These are phyloP conservation scores for Lactarius akahatsu DNA, from an alignment of 768 basidiomycete genomes.

Conservation along the genomic window DNA sequence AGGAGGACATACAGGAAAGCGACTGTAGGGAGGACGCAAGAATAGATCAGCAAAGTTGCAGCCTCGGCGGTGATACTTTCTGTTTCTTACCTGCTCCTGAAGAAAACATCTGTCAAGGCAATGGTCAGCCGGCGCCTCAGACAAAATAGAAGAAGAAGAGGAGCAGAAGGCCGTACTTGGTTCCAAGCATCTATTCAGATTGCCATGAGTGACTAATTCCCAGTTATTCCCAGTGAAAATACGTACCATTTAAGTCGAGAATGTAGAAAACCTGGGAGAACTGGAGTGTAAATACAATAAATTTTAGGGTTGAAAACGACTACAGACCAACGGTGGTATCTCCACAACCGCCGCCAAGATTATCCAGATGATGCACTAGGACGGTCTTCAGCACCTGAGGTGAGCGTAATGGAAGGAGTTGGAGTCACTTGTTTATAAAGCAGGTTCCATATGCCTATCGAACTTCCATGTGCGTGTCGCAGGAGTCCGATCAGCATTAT, in stretches of 20 bases:
- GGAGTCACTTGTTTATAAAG: neutral
- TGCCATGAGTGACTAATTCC: neutral
- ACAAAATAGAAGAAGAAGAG: neutral
- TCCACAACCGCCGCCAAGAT: neutral
- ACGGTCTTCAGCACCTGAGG: neutral
- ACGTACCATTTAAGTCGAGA: slow-evolving; percentile 16
- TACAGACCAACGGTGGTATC: neutral
- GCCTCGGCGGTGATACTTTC: no score
- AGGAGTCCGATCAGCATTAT: neutral
- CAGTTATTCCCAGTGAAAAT: neutral
- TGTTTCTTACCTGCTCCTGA: slow-evolving; percentile 1
- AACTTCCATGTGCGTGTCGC: neutral
- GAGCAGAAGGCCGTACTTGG: neutral
- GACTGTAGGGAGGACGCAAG: neutral
- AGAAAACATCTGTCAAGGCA: slow-evolving; percentile 11
- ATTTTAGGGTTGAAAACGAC: neutral
- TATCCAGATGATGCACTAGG: slow-evolving; percentile 12
- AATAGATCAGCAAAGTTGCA: neutral
- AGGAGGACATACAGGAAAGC: neutral
- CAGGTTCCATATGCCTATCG: neutral
- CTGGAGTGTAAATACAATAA: neutral
- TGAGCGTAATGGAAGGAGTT: neutral
- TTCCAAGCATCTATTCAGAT: slow-evolving; percentile 17
- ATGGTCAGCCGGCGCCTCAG: neutral
- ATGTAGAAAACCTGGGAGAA: slow-evolving; percentile 7